Conservation (phyloP, 805 yeast species). For the Candida easanensis region DNA sequence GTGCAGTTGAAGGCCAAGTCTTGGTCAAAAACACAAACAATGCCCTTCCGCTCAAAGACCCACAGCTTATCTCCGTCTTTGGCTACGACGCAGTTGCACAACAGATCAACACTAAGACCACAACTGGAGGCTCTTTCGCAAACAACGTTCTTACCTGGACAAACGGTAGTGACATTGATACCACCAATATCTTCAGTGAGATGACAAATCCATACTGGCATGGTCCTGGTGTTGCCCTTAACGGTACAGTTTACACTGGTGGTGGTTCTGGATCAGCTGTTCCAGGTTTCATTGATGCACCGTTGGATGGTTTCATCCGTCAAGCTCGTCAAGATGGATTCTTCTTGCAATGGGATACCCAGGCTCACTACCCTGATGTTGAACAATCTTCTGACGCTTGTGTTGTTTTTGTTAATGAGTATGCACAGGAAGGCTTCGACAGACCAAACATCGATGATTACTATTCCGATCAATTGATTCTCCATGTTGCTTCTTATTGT, state of each 20-base stretch:
- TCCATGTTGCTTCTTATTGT: slow-evolving; percentile 9
- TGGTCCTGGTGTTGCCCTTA: slow-evolving; percentile 7
- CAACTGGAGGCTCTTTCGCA: too few species aligned
- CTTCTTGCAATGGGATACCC: slow-evolving; percentile 2
- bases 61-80: slow-evolving; percentile 7
- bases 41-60: slow-evolving; percentile 6
- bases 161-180: neutral
- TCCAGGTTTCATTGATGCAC: slow-evolving; percentile 1
- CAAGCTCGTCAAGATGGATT: slow-evolving; percentile 7
- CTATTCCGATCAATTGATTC: slow-evolving; percentile 7
- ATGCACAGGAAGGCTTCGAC: slow-evolving; percentile 9
- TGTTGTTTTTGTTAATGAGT: slow-evolving; percentile 7
- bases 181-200: neutral
- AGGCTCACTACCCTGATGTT: too few species aligned
- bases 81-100: slow-evolving; percentile 7
- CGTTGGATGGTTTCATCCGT: slow-evolving; percentile 5
- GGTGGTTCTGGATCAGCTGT: slow-evolving; percentile 3
- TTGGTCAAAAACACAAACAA: slow-evolving; percentile 7
- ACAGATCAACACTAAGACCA: too few species aligned
- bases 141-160: too few species aligned
- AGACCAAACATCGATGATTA: slow-evolving; percentile 9
- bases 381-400: slow-evolving; percentile 5
- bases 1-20: slow-evolving; percentile 11
- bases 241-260: slow-evolving; percentile 8
- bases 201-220: neutral